Evolutionary conservation across 139 green algal species (phyloP).

Genomic region (Haematococcus sp.): DNA sequence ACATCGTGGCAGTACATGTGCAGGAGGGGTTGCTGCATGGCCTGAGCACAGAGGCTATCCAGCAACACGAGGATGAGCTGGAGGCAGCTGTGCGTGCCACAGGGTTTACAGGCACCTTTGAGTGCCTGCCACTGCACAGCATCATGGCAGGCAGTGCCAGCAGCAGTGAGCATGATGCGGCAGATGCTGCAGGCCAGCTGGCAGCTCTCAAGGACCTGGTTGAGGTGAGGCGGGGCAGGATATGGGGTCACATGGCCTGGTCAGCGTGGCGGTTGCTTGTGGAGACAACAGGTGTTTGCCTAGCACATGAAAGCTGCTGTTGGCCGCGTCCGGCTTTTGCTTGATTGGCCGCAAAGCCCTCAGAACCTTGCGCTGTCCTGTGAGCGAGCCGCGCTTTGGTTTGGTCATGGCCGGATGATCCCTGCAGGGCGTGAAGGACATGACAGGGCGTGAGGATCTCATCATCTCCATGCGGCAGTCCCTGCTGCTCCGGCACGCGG

Average conservation of each 20-base stretch:
- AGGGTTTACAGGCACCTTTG: background rate
- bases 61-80: background rate
- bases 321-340: background rate
- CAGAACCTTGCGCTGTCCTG: background rate
- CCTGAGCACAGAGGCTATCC: background rate
- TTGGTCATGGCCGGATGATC: too few relatives aligned
- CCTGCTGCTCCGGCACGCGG: constrained; percentile 46
- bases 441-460: constrained; percentile 68
- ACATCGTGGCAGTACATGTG: constrained; percentile 49
- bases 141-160: background rate
- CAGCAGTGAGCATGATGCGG: background rate
- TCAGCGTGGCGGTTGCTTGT: background rate
- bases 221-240: background rate
- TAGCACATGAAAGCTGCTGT: background rate
- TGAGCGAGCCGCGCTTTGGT: too few relatives aligned
- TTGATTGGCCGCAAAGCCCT: background rate
- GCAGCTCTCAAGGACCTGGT: background rate
- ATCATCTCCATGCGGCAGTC: constrained; percentile 45
- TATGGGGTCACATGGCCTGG: background rate
- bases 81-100: constrained; percentile 3
- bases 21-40: constrained; percentile 24
- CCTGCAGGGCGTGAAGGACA: constrained; percentile 54
- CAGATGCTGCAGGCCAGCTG: background rate
- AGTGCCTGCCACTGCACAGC: constrained; percentile 9
- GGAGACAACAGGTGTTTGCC: too few relatives aligned